phyloP scores from a whole-genome alignment of 2,329 filamentous ascomycete species.

The Neofusicoccum ribis region DNA sequence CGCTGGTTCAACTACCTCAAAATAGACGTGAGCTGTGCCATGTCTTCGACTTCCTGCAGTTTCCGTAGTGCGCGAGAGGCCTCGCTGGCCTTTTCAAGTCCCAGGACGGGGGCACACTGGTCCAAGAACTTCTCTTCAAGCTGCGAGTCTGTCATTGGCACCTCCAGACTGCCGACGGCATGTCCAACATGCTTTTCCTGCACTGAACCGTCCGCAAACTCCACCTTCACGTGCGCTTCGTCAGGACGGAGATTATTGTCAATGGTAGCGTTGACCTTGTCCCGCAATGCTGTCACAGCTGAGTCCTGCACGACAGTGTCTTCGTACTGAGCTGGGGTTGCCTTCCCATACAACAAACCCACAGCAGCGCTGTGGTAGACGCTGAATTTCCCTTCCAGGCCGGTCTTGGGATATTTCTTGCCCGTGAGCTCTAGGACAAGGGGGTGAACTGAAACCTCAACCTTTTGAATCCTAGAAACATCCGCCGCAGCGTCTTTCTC shows the following conservation, averaged over 20 bases:
- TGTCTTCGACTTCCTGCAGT: conserved; percentile 22
- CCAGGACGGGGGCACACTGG: conserved; percentile 48
- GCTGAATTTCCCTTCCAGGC: conserved; percentile 57
- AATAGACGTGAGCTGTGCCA: conserved; percentile 1
- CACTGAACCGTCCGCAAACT: conserved; percentile 36
- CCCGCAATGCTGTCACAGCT: conserved; percentile 45
- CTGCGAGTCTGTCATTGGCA: conserved; percentile 49
- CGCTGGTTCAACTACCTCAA: background rate
- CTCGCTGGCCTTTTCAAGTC: conserved; percentile 34
- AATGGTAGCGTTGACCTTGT: conserved; percentile 46
- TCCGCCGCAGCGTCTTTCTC: background rate
- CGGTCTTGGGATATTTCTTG: conserved; percentile 51
- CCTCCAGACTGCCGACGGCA: conserved; percentile 52
- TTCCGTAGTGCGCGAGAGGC: conserved; percentile 26
- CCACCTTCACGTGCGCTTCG: conserved; percentile 43
- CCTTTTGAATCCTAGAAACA: conserved; percentile 45
- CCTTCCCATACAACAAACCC: conserved; percentile 53
- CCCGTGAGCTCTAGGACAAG: conserved; percentile 56
- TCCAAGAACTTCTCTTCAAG: conserved; percentile 53
- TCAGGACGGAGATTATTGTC: conserved; percentile 45
- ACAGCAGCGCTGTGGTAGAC: conserved; percentile 57
- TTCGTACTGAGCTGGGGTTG: conserved; percentile 53
- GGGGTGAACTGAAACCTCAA: conserved; percentile 51
- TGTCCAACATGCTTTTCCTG: conserved; percentile 49
- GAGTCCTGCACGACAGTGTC: conserved; percentile 48